These are phyloP conservation scores for Panicum hallii DNA, from an alignment of 202 grass and related monocot genomes.

Conservation along the genomic window DNA sequence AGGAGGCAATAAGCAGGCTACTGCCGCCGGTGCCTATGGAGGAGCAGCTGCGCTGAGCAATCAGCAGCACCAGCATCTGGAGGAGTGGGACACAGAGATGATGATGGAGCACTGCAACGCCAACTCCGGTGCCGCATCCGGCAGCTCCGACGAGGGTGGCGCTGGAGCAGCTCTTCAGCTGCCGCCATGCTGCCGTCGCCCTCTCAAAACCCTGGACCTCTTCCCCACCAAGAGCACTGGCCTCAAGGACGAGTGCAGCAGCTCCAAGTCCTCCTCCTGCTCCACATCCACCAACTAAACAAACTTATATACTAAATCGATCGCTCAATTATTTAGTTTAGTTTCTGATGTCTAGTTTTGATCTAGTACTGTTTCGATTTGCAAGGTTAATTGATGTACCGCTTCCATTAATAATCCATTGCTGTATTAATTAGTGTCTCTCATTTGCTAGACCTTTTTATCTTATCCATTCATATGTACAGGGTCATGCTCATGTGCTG, in stretches of 20 bases:
- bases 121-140: slow-evolving; percentile 15
- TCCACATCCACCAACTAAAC: slow-evolving; percentile 86
- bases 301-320: not conserved
- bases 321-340: not conserved
- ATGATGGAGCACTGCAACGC: not conserved
- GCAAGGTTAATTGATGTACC: not conserved
- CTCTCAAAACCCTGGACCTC: slow-evolving; percentile 82
- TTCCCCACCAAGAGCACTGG: slow-evolving; percentile 86
- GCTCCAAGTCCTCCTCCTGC: slow-evolving; percentile 94
- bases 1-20: not conserved
- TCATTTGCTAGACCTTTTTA: no score
- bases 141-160: slow-evolving; percentile 36
- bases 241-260: slow-evolving; percentile 81
- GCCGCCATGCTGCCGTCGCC: slow-evolving; percentile 76
- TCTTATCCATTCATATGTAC: no score
- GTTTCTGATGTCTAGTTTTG: not conserved
- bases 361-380: not conserved
- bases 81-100: slow-evolving; percentile 14
- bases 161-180: not conserved
- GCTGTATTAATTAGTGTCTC: no score
- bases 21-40: not conserved
- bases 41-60: not conserved
- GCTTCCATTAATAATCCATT: no score
- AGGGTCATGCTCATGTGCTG: no score
- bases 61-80: no score